Evolutionary conservation across 2,329 filamentous ascomycete species (phyloP), one percentile per base, ranked within the genome.

Genomic region (Cercospora sp.): DNA sequence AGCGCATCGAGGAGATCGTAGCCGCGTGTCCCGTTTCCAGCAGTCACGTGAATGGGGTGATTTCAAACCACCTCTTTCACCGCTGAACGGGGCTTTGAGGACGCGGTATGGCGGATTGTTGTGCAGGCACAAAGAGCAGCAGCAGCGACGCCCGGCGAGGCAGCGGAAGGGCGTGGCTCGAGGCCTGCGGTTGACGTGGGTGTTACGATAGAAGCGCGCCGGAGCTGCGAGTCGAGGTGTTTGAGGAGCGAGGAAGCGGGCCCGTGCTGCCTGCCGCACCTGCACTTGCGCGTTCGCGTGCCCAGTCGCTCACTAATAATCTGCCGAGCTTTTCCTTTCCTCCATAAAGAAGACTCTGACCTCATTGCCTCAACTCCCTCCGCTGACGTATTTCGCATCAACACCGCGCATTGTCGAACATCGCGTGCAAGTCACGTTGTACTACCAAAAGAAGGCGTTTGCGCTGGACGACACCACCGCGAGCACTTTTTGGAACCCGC

Each of bases 401-500:
- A 39, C 61, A 55, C 33, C n/a, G 60, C 60, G 60, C 60, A 62
- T 62, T 31, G 39, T 62, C 60, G 53, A 62, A 13, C 28, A 31
- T 53, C 61, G 61, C 61, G 61, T 55, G 48, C 28, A 58, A 57
- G 62, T 64, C 62, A 64, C 62, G 62, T 64, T 64, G 48, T 64
- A 64, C 62, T 57, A 30, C 62, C 62, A 58, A 16, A 57, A 39
- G 51, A 36, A n/a, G 62, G 23, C 62, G 12, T 30, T 42, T 64
- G 62, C 62, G 60, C 60, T 53, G 26, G 20, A 39, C n/a, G 33
- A 26, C 48, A 36, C 30, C 7, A 13, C 20, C 5, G 7, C 18
- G 13, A 31, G 12, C 18, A 36, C 33, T 58, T 36, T 55, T 13
- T n/a, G 16, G 10, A 30, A 7, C 48, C 12, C 61, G 20, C 42